phyloP scores from a whole-genome alignment of 164 flowering plant species.

The Tetracentron sinense region DNA sequence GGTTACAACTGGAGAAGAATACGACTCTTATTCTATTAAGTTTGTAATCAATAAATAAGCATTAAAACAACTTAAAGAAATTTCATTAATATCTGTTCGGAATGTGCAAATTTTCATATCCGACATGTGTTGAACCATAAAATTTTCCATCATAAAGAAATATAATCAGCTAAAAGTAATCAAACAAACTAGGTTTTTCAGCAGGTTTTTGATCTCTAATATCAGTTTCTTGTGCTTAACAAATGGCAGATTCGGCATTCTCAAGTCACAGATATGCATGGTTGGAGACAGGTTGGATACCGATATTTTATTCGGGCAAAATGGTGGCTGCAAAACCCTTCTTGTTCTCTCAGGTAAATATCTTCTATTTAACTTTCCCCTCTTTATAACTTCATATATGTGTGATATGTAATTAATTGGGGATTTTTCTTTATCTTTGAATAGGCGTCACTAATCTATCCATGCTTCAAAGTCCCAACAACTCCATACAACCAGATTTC shows the following conservation, averaged over 20 bases:
- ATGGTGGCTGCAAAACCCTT: constrained; percentile 98
- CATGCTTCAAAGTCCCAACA: constrained; percentile 75
- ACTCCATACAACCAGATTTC: constrained; percentile 90
- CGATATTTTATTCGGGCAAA: constrained; percentile 94
- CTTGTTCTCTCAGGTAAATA: constrained; percentile 90
- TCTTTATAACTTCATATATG: not conserved
- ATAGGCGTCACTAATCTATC: constrained; percentile 78
- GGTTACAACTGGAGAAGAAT: too few relatives aligned
- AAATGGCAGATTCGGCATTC: constrained; percentile 68
- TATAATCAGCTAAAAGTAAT: not conserved
- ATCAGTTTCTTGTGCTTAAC: constrained; percentile 11
- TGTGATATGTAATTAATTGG: not conserved
- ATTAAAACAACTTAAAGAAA: too few relatives aligned
- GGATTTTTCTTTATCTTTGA: not conserved
- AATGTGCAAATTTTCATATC: too few relatives aligned
- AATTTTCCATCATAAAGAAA: not conserved
- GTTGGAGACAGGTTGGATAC: constrained; percentile 99
- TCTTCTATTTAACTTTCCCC: not conserved
- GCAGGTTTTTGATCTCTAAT: not conserved
- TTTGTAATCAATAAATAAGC: too few relatives aligned
- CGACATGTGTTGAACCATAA: too few relatives aligned
- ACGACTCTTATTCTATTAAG: too few relatives aligned
- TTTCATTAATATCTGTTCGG: too few relatives aligned
- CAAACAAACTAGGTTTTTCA: not conserved
- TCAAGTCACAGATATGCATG: constrained; percentile 97